Percentiles rank a stretch among this genome's conserved stretches.
Evolutionary conservation across 306 rosid genomes (phyloP).

Genomic region (Gynostemma pentaphyllum): DNA sequence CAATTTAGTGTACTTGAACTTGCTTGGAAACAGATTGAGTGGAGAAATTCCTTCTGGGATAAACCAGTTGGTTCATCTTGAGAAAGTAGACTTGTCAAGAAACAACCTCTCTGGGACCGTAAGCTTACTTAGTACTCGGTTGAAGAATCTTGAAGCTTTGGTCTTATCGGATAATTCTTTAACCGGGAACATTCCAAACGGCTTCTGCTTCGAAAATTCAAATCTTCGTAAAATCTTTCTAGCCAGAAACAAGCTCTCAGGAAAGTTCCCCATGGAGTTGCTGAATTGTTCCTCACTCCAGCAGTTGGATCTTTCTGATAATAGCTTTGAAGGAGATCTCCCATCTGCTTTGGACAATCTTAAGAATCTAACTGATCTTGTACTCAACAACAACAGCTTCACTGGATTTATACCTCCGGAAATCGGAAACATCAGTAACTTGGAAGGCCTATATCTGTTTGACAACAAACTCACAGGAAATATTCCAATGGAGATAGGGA

Average conservation of each 20-base stretch:
- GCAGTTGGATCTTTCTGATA: constrained; percentile 80
- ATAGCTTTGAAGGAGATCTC: constrained; percentile 56
- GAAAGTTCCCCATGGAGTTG: constrained; percentile 55
- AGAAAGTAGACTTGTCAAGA: constrained; percentile 64
- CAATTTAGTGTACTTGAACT: constrained; percentile 57
- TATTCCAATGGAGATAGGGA: constrained; percentile 74
- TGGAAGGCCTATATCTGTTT: constrained; percentile 56
- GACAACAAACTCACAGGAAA: constrained; percentile 55
- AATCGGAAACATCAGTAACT: constrained; percentile 59
- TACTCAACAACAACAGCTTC: constrained; percentile 82
- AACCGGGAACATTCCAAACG: constrained; percentile 53
- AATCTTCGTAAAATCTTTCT: constrained; percentile 52
- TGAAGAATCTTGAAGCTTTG: constrained; percentile 40
- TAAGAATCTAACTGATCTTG: constrained; percentile 54
- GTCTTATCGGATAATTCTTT: constrained; percentile 71
- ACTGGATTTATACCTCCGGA: constrained; percentile 53
- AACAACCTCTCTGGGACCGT: constrained; percentile 72
- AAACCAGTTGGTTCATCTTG: constrained; percentile 44
- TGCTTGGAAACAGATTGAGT: constrained; percentile 62
- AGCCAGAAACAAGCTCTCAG: constrained; percentile 59
- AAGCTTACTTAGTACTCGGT: constrained; percentile 23
- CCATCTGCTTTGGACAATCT: constrained; percentile 47
- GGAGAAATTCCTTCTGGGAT: constrained; percentile 68
- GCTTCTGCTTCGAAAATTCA: constrained; percentile 51
- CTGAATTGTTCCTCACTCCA: constrained; percentile 61